Evolutionary conservation across 148 eudicot genomes (phyloP), one percentile per base, ranked within the genome.

Genomic region (Diospyros lotus): DNA sequence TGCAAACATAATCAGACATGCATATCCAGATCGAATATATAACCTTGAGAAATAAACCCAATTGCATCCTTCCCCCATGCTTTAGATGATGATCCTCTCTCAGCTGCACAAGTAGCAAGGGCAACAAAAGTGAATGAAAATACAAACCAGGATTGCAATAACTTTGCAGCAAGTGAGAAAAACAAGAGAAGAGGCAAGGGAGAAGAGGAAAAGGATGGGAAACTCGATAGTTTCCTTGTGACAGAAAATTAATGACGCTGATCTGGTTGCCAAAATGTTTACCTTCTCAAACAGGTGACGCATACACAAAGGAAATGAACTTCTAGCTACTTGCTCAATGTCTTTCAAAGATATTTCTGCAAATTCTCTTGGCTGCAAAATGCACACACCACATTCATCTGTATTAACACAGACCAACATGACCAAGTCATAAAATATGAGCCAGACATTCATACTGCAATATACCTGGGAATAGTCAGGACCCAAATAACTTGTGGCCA

Each of bases 1-100:
- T 4, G 28, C 66, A 62, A 44, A 69, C n/a, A 15, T 12, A 73
- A 17, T 53, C 53, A 64, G 42, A 54, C 60, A 64, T 1, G 11
- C 54, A 50, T 78, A 63, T 45, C 56, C 17, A 73, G 60, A 6
- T 4, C 68, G 3, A 81, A 45, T 4, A 75, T 67, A 56, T 64
- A 61, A 95, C 99, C 99, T 93, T 95, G 44, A 95, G 93, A 84
- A 93, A 95, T 72, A 95, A 87, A 85, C 99, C 98, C 76, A 95
- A 76, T 72, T 93, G 97, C 97, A 95, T 95, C 78, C 97, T 86
- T 62, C 99, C 99, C 84, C 99, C 99, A 83, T 89, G 87, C 86
- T 87, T 93, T 81, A 95, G 85, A 82, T 95, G 98, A 87, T 95
- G 99, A 78, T 95, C 99, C 80, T 95, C 97, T 84, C 88, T 87